Evolutionary conservation across 805 yeast genomes (phyloP), one percentile per base, ranked within the genome.

Genomic region (Ogataea pilisensis): DNA sequence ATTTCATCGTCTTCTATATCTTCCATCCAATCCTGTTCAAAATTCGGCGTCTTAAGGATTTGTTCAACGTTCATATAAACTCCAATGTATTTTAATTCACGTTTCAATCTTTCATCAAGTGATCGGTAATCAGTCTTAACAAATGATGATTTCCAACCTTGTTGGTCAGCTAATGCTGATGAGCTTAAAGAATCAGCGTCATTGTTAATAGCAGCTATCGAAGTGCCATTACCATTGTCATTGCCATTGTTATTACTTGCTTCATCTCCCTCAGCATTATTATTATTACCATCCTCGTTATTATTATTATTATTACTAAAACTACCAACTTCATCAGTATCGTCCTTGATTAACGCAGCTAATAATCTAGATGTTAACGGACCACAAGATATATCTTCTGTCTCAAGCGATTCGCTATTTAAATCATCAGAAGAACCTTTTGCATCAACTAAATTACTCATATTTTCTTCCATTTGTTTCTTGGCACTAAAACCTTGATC

Each of bases 1-100:
- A 93, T 78, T 62, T 93, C 98, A 64, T 93, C 99, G 61, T 93
- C 99, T 57, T 93, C 96, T 43, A 85, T 76, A 30, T 80, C 79
- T 37, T 73, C 72, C 12, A 82, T 64, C 97, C 97, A 90, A 57
- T 82, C 86, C 38, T 77, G 74, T 34, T 68, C 69, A 48, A 67
- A 66, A 11, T 43, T 40, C 5, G 58, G 53, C 19, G 55, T 69
- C 51, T 55, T 69, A 58, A 58, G 39, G 37, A 60, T 61, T 45
- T 66, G 72, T 39, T 60, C 62, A 31, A 70, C 77, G 44, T 82
- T 85, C 80, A 82, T 78, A 54, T 87, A 82, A 3, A 93, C 87
- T 0, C 99, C 99, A 42, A 93, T 87, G 57, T 85, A 88, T 49
- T 85, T 80, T 51, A 93, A 69, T 59, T 93, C 99, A 35, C 95